A percentile compares a stretch with the other conserved stretches of the same genome.
These are phyloP conservation scores for Globisporangium nagaii DNA, from an alignment of 352 stramenopile genomes.

Conservation along the genomic window DNA sequence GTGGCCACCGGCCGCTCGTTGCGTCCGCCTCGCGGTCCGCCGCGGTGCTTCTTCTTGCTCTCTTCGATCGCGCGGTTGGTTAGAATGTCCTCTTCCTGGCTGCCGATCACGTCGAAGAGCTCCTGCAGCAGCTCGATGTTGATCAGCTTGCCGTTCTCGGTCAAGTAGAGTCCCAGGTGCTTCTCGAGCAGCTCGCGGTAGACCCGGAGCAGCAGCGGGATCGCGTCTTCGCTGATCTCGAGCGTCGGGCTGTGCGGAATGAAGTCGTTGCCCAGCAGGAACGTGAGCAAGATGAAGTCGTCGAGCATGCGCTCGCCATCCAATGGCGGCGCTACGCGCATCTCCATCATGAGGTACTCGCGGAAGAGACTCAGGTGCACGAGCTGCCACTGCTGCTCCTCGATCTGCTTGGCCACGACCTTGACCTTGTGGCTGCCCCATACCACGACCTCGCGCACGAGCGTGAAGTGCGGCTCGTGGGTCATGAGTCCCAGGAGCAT, in stretches of 20 bases:
- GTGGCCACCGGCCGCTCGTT: slow-evolving; percentile 17
- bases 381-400: slow-evolving; percentile 96
- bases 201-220: slow-evolving; percentile 89
- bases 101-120: slow-evolving; percentile 91
- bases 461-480: slow-evolving; percentile 98
- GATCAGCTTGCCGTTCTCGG: slow-evolving; percentile 84
- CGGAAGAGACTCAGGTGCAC: slow-evolving; percentile 95
- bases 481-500: slow-evolving; percentile 98
- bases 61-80: slow-evolving; percentile 62
- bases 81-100: slow-evolving; percentile 94
- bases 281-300: slow-evolving; percentile 99
- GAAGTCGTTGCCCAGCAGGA: slow-evolving; percentile 99
- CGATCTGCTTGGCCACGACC: slow-evolving; percentile 85
- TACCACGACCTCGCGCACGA: slow-evolving; percentile 97
- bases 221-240: slow-evolving; percentile 98
- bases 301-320: slow-evolving; percentile 95
- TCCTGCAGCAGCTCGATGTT: slow-evolving; percentile 89
- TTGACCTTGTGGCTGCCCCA: slow-evolving; percentile 79
- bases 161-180: slow-evolving; percentile 91
- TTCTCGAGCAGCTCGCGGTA: slow-evolving; percentile 90
- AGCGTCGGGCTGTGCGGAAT: slow-evolving; percentile 98
- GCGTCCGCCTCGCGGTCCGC: slow-evolving; percentile 12
- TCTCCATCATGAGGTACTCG: slow-evolving; percentile 98
- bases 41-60: slow-evolving; percentile 25
- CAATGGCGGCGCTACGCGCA: slow-evolving; percentile 58